Conservation (phyloP, 2,329 filamentous ascomycete genomes). For the Blastomyces gilchristii region DNA sequence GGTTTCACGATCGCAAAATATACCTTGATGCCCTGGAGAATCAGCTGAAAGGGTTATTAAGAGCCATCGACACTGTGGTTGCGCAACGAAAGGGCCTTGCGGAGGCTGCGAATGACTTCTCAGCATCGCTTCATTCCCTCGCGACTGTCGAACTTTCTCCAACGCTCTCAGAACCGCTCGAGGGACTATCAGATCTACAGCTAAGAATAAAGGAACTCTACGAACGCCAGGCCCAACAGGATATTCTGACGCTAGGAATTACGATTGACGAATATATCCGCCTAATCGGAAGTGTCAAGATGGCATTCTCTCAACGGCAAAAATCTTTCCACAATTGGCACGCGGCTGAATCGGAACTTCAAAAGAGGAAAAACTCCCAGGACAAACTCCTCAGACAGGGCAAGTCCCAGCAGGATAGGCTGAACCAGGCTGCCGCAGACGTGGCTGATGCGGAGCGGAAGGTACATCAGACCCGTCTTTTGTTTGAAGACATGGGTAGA, state of each 20-base stretch:
- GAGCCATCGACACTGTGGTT: conserved; percentile 89
- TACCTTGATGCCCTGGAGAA: conserved; percentile 91
- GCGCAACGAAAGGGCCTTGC: conserved; percentile 84
- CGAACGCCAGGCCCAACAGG: conserved; percentile 91
- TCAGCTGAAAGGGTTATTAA: conserved; percentile 80
- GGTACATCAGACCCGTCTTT: conserved; percentile 74
- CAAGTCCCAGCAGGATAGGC: conserved; percentile 86
- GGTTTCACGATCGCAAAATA: conserved; percentile 94
- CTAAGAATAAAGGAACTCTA: conserved; percentile 91
- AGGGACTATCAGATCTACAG: conserved; percentile 86
- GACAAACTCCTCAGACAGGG: conserved; percentile 94
- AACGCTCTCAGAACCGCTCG: conserved; percentile 74
- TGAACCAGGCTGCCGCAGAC: conserved; percentile 85
- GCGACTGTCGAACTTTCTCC: conserved; percentile 88
- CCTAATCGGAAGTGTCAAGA: conserved; percentile 88
- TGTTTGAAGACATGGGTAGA: conserved; percentile 96
- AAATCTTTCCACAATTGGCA: conserved; percentile 96
- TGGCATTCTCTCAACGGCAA: conserved; percentile 81
- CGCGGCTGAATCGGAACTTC: conserved; percentile 73
- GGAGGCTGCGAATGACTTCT: conserved; percentile 88
- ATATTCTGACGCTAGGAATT: conserved; percentile 90
- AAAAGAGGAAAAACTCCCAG: conserved; percentile 78
- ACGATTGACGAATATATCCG: conserved; percentile 98
- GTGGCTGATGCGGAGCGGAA: conserved; percentile 91
- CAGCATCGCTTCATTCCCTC: conserved; percentile 80